Evolutionary conservation across 2,329 filamentous ascomycete genomes (phyloP).

Genomic region (Hysterium pulicare): DNA sequence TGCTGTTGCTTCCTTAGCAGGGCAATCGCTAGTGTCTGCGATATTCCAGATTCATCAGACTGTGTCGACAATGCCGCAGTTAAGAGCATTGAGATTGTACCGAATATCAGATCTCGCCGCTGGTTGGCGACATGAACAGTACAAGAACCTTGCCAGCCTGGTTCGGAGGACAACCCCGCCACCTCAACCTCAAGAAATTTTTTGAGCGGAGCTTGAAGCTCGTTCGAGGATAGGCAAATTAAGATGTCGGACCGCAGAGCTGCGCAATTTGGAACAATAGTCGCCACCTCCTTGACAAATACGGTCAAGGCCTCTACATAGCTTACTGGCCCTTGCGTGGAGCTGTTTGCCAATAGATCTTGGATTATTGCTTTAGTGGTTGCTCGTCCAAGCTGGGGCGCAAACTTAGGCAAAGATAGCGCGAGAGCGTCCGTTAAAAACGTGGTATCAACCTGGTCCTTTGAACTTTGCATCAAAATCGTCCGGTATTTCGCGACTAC

Average conservation of each 20-base stretch:
- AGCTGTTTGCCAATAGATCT: neutral
- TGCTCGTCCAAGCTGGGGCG: neutral
- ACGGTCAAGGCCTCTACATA: slow-evolving; percentile 10
- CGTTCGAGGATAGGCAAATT: slow-evolving; percentile 21
- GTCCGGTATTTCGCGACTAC: slow-evolving; percentile 22
- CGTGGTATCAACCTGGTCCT: slow-evolving; percentile 9
- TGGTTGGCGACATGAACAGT: slow-evolving; percentile 10
- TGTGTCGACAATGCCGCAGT: slow-evolving; percentile 18
- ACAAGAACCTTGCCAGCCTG: slow-evolving; percentile 10
- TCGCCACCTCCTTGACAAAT: slow-evolving; percentile 18
- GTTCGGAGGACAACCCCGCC: neutral
- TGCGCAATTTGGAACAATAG: slow-evolving; percentile 10
- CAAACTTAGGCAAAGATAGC: slow-evolving; percentile 1
- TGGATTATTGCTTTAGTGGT: neutral
- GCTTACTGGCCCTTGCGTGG: slow-evolving; percentile 4
- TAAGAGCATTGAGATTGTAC: slow-evolving; percentile 28
- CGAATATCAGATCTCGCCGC: slow-evolving; percentile 16
- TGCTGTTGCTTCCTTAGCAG: slow-evolving; percentile 28
- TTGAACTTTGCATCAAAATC: slow-evolving; percentile 11
- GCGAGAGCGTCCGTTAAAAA: slow-evolving; percentile 5
- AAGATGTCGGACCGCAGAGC: slow-evolving; percentile 21
- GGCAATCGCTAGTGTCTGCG: slow-evolving; percentile 15
- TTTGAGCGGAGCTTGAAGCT: slow-evolving; percentile 19
- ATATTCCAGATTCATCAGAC: slow-evolving; percentile 14
- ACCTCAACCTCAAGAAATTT: slow-evolving; percentile 13